Base-by-base conservation (phyloP, 768 basidiomycete genomes). In the Boletus sp. region DNA sequence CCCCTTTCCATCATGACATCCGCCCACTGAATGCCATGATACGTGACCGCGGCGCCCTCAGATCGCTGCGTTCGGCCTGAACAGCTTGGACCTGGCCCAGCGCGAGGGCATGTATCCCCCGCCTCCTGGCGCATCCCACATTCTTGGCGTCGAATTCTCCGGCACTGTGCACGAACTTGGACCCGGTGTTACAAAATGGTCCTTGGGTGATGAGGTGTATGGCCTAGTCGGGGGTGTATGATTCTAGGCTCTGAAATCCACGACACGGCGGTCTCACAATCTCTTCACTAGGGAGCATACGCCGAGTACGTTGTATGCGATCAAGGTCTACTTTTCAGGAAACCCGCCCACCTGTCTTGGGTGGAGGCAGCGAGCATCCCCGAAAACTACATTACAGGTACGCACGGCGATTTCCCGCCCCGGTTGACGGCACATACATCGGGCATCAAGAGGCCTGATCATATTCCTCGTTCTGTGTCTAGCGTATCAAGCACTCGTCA, bases 111-210 rank as follows among this genome's bases (percentile, higher is more conserved):
- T 67, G n/a, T 93, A 93, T 67, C 86, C 89, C 17, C 72, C 79
- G n/a, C 92, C 93, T 30, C 77, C 84, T n/a, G 87, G 85, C 39
- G 80, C 83, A 19, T 85, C 87, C 34, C 71, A 77, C 7, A 85
- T 94, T 65, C 77, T 95, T 9, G 93, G 94, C 4, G 88, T 93
- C 41, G 94, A 96, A 70, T 96, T 95, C 67, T 83, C 91, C 23
- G 90, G 91, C 6, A 67, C 64, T 3, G 77, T 93, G 45, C 72
- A 76, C 35, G 75, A 80, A 45, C 59, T 87, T 14, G 86, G 85
- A 0, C 63, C 74, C 17, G 74, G 69, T 29, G 79, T 79, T 10
- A 74, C 75, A 30, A 70, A 71, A 41, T 90, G 84, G 80, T 75
- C 79, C 58, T 63, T 80, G 25, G 83, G 81, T 5, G 85, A 90